These are phyloP conservation scores for Aspergillus luchuensis DNA, from an alignment of 2,329 filamentous ascomycete species.

Conservation along the genomic window DNA sequence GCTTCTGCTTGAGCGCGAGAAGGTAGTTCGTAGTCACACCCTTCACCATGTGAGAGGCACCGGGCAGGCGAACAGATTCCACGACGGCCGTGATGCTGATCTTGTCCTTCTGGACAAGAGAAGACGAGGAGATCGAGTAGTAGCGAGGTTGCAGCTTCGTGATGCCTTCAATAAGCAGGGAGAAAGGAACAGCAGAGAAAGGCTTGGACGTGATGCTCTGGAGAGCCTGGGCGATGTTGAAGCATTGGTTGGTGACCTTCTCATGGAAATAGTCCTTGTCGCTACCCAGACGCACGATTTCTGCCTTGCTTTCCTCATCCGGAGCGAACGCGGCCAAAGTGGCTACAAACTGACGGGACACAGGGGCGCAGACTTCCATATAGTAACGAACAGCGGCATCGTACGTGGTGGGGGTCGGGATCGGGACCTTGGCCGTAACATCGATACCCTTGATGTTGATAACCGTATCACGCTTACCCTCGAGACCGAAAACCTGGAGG, in stretches of 20 bases:
- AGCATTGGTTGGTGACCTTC: slow-evolving; percentile 76
- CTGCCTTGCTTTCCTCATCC: slow-evolving; percentile 77
- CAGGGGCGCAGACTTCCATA: slow-evolving; percentile 91
- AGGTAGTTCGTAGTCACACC: slow-evolving; percentile 98
- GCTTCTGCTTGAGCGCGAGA: slow-evolving; percentile 91
- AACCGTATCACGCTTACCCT: slow-evolving; percentile 75
- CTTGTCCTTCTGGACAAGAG: slow-evolving; percentile 87
- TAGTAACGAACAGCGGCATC: slow-evolving; percentile 93
- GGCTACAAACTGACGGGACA: slow-evolving; percentile 92
- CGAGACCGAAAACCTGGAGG: slow-evolving; percentile 74
- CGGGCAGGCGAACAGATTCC: slow-evolving; percentile 76
- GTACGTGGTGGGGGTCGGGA: slow-evolving; percentile 95
- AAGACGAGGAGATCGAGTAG: slow-evolving; percentile 99
- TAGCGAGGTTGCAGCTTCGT: slow-evolving; percentile 96
- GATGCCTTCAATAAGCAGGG: slow-evolving; percentile 87
- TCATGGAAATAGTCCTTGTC: slow-evolving; percentile 96
- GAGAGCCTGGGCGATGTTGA: slow-evolving; percentile 87
- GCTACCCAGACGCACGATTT: slow-evolving; percentile 82
- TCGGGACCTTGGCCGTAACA: slow-evolving; percentile 93
- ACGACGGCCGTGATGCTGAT: slow-evolving; percentile 95
- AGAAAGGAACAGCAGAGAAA: slow-evolving; percentile 88
- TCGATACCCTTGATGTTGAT: slow-evolving; percentile 89
- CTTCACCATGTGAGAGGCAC: slow-evolving; percentile 76
- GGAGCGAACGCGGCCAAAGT: slow-evolving; percentile 88
- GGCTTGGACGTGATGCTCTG: slow-evolving; percentile 70